These are phyloP conservation scores for Penicillium thymicola DNA, from an alignment of 2,329 filamentous ascomycete species.

Conservation along the genomic window DNA sequence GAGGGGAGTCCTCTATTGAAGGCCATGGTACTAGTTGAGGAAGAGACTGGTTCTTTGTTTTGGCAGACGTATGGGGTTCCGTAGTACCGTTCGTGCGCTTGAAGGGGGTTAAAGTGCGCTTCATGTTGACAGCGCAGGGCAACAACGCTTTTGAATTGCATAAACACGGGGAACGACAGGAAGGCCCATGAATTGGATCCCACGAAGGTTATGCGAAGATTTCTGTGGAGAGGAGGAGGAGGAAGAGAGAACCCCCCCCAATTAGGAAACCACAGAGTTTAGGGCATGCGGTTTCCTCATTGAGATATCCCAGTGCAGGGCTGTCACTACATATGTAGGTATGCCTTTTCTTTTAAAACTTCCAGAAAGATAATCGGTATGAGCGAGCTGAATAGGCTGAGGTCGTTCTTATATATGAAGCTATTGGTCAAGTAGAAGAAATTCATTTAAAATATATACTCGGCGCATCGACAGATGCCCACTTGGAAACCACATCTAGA, in stretches of 20 bases:
- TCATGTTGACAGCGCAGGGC: background rate
- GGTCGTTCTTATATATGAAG: background rate
- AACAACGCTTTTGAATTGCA: background rate
- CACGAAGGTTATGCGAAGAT: background rate
- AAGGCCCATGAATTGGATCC: background rate
- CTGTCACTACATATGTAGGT: no score
- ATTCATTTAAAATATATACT: slow-evolving; percentile 11
- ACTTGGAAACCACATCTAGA: slow-evolving; percentile 3
- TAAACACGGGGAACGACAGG: background rate
- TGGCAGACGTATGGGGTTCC: background rate
- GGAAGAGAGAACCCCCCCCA: background rate
- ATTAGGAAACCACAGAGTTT: background rate
- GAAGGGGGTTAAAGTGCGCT: background rate
- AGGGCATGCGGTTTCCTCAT: background rate
- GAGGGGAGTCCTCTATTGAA: background rate
- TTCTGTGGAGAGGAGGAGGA: background rate
- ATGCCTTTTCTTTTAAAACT: background rate
- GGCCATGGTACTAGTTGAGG: background rate
- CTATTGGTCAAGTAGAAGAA: background rate
- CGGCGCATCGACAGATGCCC: background rate
- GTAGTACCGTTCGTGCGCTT: background rate
- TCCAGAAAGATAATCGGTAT: no score
- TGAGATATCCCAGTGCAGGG: background rate
- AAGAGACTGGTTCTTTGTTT: background rate
- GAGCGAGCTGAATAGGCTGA: no score